Evolutionary conservation across 1,284 basidiomycete species (phyloP), one percentile per base, ranked within the genome.

Genomic region (Malassezia dermatis): DNA sequence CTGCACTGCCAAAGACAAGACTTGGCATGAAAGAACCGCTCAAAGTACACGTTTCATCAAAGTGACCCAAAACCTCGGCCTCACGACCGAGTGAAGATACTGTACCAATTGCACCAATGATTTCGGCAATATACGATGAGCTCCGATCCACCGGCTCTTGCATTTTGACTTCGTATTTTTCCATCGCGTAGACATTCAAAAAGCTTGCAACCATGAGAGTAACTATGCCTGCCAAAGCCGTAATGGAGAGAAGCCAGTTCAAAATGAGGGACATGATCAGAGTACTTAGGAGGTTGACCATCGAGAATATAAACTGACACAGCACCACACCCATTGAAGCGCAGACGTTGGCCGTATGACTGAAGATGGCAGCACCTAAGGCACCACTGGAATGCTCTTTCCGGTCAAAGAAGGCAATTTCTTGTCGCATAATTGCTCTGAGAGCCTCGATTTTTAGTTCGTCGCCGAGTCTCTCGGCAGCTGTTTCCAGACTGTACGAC

Each of bases 81-180:
- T 78, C 76, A 23, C 77, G 62, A 8, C 77, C 76, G 8, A 78
- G 65, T 1, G 77, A 71, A 4, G 75, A 68, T 8, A 78, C 74
- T 0, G 75, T 75, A 58, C 71, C 65, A 41, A 78, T 75, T 5
- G 74, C 71, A 47, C 77, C 77, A 23, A 77, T 73, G 12, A 75
- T 63, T 50, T 78, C 77, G n/a, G 70, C 64, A 11, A 78, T 69
- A 51, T 73, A 77, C 0, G 69, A 56, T 5, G 69, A 62, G 1
- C 69, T 70, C 12, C 59, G 56, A 27, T 69, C 64, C 4, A 69
- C 57, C 11, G 68, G 66, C 39, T 68, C 60, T 49, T 75, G 61
- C 1, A 62, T 65, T 19, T 70, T 64, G 19, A 63, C 57, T 39
- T 76, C 75, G 39, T 63, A 66, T 26, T 67, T 67, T 40, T 71